These are phyloP conservation scores for Phytopythium oedochilum DNA, from an alignment of 352 stramenopile species.

Conservation along the genomic window DNA sequence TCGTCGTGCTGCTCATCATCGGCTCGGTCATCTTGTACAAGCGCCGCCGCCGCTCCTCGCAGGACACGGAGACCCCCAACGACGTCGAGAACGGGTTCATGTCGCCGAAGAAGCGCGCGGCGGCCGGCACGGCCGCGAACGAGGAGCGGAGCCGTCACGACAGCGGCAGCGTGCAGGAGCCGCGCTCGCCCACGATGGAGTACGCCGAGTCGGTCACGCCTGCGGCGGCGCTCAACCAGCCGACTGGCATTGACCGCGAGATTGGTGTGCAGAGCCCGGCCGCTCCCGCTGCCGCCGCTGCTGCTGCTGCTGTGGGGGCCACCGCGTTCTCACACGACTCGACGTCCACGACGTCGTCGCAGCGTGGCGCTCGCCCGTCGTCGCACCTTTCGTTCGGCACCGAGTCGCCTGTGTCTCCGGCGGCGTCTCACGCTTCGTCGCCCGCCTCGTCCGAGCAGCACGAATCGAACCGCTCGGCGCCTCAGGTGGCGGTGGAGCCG, in stretches of 20 bases:
- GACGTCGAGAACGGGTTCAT: conserved; percentile 58
- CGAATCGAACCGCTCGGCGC: conserved; percentile 10
- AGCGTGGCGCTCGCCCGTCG: conserved; percentile 13
- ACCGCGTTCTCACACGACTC: conserved; percentile 9
- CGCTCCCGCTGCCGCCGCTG: not conserved
- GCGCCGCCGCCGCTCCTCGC: conserved; percentile 39
- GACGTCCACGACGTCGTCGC: conserved; percentile 2
- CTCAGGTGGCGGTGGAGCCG: conserved; percentile 9
- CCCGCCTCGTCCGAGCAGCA: conserved; percentile 8
- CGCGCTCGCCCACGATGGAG: conserved; percentile 42
- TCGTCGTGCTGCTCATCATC: conserved; percentile 56
- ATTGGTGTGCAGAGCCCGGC: not conserved
- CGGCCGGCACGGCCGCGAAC: conserved; percentile 23
- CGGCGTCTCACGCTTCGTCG: conserved; percentile 10
- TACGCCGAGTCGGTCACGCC: conserved; percentile 49
- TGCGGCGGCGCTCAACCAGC: conserved; percentile 16
- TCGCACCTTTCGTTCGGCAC: conserved; percentile 19
- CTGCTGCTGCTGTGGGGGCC: conserved; percentile 4
- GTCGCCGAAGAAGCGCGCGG: conserved; percentile 43
- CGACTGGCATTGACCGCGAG: not conserved
- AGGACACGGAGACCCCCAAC: conserved; percentile 24
- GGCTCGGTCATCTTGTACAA: conserved; percentile 62
- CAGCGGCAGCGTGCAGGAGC: conserved; percentile 10
- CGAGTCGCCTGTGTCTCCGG: conserved; percentile 12
- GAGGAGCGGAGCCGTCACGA: conserved; percentile 17